These are phyloP conservation scores for Gentiana macrophylla DNA, from an alignment of 257 asterid species.

Conservation along the genomic window DNA sequence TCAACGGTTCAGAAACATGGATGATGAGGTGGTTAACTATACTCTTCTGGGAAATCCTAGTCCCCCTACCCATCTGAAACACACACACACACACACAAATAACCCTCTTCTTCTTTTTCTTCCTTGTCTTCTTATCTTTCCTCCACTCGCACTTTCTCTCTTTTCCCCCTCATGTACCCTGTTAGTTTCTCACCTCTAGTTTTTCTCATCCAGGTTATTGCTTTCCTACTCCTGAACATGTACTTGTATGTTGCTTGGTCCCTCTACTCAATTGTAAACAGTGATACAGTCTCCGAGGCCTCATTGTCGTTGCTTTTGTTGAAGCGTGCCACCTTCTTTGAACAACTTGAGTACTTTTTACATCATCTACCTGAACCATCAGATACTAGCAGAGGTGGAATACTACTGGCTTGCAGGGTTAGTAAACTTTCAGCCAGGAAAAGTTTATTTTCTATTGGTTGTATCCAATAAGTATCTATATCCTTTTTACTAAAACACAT, in stretches of 20 bases:
- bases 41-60: neutral
- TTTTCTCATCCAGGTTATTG: slow-evolving; percentile 44
- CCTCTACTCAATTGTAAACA: slow-evolving; percentile 48
- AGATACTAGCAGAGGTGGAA: slow-evolving; percentile 34
- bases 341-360: slow-evolving; percentile 67
- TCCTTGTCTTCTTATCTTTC: no score
- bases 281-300: slow-evolving; percentile 63
- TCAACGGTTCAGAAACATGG: slow-evolving; percentile 58
- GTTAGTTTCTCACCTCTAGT: neutral
- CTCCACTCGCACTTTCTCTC: neutral
- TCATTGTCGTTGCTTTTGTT: slow-evolving; percentile 44
- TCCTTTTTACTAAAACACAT: slow-evolving; percentile 8
- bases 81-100: no score
- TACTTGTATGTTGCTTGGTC: slow-evolving; percentile 86
- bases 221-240: slow-evolving; percentile 90
- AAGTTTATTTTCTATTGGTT: neutral
- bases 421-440: slow-evolving; percentile 15
- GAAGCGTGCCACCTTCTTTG: slow-evolving; percentile 64
- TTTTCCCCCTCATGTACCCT: slow-evolving; percentile 15
- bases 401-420: slow-evolving; percentile 76
- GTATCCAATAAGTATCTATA: neutral
- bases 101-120: no score
- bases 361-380: slow-evolving; percentile 24
- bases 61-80: neutral
- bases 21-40: slow-evolving; percentile 58